Conservation (phyloP, 1,284 basidiomycete species). For the Coriolopsis trogii region DNA sequence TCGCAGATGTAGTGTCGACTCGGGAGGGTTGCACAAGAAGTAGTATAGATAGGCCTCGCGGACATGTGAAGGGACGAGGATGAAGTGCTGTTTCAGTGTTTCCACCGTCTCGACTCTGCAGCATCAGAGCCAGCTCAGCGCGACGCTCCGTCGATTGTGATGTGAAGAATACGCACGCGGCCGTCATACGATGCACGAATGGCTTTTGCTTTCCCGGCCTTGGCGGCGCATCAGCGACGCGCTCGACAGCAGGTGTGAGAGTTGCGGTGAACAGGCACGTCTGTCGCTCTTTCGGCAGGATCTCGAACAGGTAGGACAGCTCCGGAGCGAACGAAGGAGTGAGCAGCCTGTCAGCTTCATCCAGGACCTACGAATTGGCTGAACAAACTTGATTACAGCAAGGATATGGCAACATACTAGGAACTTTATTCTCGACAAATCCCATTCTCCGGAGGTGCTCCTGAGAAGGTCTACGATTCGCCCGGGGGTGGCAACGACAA, state of each 20-base stretch:
- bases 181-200: conserved; percentile 84
- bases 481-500: conserved; percentile 96
- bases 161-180: conserved; percentile 55
- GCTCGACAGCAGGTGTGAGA: conserved; percentile 85
- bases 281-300: conserved; percentile 86
- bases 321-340: conserved; percentile 92
- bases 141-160: not conserved
- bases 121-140: conserved; percentile 8
- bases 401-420: conserved; percentile 55
- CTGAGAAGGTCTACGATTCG: conserved; percentile 91
- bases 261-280: conserved; percentile 98
- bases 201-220: conserved; percentile 84
- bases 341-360: conserved; percentile 95
- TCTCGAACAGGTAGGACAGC: conserved; percentile 77
- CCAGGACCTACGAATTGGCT: conserved; percentile 67
- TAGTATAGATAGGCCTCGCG: conserved; percentile 93
- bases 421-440: conserved; percentile 84
- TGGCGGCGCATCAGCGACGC: conserved; percentile 75
- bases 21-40: conserved; percentile 86
- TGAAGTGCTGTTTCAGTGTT: conserved; percentile 85
- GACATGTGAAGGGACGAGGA: conserved; percentile 94
- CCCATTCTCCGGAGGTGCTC: conserved; percentile 82
- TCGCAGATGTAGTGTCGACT: conserved; percentile 70
- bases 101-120: conserved; percentile 84
- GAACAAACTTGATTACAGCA: not conserved